Percentiles rank a stretch among this genome's conserved stretches.
phyloP scores from a whole-genome alignment of 768 basidiomycete species.

The Mrakia gelida region DNA sequence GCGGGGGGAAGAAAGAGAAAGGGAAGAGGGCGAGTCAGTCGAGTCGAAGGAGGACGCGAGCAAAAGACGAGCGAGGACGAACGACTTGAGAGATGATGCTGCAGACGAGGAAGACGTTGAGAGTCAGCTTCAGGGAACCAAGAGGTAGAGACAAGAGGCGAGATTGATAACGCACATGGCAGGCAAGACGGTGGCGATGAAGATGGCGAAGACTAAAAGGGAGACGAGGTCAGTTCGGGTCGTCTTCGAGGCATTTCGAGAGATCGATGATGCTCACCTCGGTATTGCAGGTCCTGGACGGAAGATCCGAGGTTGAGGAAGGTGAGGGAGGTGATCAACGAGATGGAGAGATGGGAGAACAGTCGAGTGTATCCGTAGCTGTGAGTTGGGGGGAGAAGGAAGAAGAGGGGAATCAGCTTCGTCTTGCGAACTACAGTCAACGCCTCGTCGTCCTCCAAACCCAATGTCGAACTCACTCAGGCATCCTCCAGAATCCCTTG shows the following conservation, averaged over 20 bases:
- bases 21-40: too few species aligned
- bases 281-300: conserved; percentile 66
- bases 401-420: not conserved
- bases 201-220: conserved; percentile 59
- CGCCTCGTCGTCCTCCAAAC: too few species aligned
- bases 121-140: too few species aligned
- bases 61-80: too few species aligned
- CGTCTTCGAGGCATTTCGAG: not conserved
- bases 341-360: conserved; percentile 51
- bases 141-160: too few species aligned
- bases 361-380: conserved; percentile 22
- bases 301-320: conserved; percentile 70
- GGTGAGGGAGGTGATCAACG: conserved; percentile 59
- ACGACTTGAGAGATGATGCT: conserved; percentile 66
- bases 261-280: conserved; percentile 37
- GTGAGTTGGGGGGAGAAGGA: not conserved
- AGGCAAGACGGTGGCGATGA: conserved; percentile 55
- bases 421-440: not conserved
- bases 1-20: too few species aligned
- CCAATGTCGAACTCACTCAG: not conserved
- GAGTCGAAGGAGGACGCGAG: too few species aligned
- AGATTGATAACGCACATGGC: conserved; percentile 49
- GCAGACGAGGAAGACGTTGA: too few species aligned
- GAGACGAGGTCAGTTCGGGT: not conserved
- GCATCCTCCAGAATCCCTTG: conserved; percentile 67